A percentile compares a stretch with the other conserved stretches of the same genome.
Conservation (phyloP, 2,329 filamentous ascomycete species). For the Magnaporthiopsis incrustans region DNA sequence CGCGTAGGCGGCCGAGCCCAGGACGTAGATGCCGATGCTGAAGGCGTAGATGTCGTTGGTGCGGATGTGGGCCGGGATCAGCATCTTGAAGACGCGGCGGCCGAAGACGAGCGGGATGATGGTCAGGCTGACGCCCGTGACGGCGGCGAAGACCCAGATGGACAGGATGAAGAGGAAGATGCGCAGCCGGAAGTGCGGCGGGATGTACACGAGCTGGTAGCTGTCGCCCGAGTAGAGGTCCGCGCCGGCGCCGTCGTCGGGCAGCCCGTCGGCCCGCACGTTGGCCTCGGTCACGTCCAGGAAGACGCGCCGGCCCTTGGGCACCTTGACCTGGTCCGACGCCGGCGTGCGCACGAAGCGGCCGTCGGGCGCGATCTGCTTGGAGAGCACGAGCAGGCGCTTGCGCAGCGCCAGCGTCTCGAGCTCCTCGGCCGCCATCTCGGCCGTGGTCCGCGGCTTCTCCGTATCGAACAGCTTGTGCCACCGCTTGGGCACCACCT, state of each 20-base stretch:
- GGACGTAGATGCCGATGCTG: slow-evolving; percentile 76
- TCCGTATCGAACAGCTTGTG: slow-evolving; percentile 41
- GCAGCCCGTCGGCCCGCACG: slow-evolving; percentile 48
- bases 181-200: slow-evolving; percentile 73
- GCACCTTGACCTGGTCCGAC: slow-evolving; percentile 89
- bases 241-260: slow-evolving; percentile 10
- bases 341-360: slow-evolving; percentile 86
- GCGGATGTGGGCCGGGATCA: slow-evolving; percentile 63
- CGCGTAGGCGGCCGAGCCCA: slow-evolving; percentile 61
- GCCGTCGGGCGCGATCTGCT: slow-evolving; percentile 60
- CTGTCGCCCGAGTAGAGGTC: slow-evolving; percentile 49
- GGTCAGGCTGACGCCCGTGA: slow-evolving; percentile 77
- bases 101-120: slow-evolving; percentile 83
- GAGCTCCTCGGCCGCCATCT: slow-evolving; percentile 29
- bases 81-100: slow-evolving; percentile 63
- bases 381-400: slow-evolving; percentile 34
- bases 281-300: slow-evolving; percentile 65
- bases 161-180: slow-evolving; percentile 80
- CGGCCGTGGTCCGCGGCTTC: slow-evolving; percentile 27
- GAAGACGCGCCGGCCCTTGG: slow-evolving; percentile 76
- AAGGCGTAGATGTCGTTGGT: slow-evolving; percentile 97
- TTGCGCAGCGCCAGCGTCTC: slow-evolving; percentile 30
- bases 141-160: slow-evolving; percentile 89
- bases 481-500: slow-evolving; percentile 51
- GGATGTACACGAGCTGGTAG: slow-evolving; percentile 71